Evolutionary conservation across 805 yeast species (phyloP), one percentile per base, ranked within the genome.

Genomic region (Barnettozyma californica): DNA sequence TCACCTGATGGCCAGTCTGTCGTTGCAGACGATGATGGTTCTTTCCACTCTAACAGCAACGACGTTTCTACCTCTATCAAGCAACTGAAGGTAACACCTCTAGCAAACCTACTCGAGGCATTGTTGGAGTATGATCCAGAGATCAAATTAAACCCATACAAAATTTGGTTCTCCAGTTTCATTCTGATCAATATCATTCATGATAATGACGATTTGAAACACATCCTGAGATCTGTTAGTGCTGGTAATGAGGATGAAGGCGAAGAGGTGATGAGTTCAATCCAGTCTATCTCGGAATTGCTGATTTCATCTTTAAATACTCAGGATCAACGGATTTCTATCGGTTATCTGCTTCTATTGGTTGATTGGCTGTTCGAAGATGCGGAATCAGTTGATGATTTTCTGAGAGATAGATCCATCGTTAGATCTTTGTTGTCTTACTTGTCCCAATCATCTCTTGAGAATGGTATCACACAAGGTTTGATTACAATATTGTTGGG

Each of bases 301-400:
- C 67, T 91, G 27, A 73, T 87, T 1, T 76, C 90, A 0, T 73
- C 84, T 1, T 66, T 91, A 27, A 76, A 78, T 13, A 69, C 74
- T 33, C 67, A 66, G 36, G 96, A 92, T 61, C 83, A 88, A 2
- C 75, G 97, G 51, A 80, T 87, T 8, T 74, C 95, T 0, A 75
- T 88, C 37, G 87, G 94, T 0, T 91, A 89, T 54, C 64, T 87
- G 29, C 83, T 85, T 80, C 71, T 92, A 10, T 70, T 94, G 37
- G 76, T 83, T 0, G 72, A 74, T 9, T 87, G 96, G 91, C 62
- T 88, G 29, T 91, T 75, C 68, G 96, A 87, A 55, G 89, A 89
- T 61, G 73, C 77, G 14, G 71, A 71, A 2, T 91, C 94, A 0
- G 90, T 87, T 1, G 74, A 85, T 58, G 89, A 83, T 55, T 85